Evolutionary conservation across 495 filamentous ascomycete species (phyloP).

Genomic region (Platismatia glauca): DNA sequence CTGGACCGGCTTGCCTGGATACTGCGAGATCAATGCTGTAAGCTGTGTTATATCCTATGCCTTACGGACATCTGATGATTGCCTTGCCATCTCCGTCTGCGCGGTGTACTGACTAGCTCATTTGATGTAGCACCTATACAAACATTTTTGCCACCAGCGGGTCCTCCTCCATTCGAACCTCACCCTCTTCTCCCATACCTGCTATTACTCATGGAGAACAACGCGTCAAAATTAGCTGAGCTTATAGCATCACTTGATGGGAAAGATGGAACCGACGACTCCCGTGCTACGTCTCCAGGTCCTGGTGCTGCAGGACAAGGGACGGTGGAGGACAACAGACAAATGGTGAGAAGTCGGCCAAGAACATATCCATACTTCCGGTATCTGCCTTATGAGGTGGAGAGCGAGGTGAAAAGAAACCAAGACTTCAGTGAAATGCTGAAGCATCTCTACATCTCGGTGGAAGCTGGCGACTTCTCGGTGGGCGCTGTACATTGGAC

Average conservation of each 20-base stretch:
- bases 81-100: neutral
- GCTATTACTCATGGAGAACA: slow-evolving; percentile 17
- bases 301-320: slow-evolving; percentile 50
- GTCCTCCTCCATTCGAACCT: neutral
- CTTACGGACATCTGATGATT: neutral
- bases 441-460: slow-evolving; percentile 81
- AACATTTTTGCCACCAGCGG: neutral
- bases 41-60: neutral
- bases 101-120: neutral
- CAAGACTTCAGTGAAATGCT: slow-evolving; percentile 73
- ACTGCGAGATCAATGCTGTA: neutral
- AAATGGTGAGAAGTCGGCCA: slow-evolving; percentile 59
- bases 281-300: slow-evolving; percentile 59
- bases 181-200: neutral
- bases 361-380: slow-evolving; percentile 88
- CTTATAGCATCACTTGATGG: slow-evolving; percentile 31
- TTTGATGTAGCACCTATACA: neutral
- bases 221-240: slow-evolving; percentile 19
- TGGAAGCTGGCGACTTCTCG: slow-evolving; percentile 87
- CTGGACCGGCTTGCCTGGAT: neutral
- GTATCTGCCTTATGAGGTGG: slow-evolving; percentile 78
- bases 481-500: slow-evolving; percentile 96
- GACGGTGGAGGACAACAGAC: slow-evolving; percentile 41
- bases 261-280: slow-evolving; percentile 43
- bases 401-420: slow-evolving; percentile 64